A percentile compares a stretch with the other conserved stretches of the same genome.
Conservation (phyloP, 768 basidiomycete species). For the Roridomyces roridus region DNA sequence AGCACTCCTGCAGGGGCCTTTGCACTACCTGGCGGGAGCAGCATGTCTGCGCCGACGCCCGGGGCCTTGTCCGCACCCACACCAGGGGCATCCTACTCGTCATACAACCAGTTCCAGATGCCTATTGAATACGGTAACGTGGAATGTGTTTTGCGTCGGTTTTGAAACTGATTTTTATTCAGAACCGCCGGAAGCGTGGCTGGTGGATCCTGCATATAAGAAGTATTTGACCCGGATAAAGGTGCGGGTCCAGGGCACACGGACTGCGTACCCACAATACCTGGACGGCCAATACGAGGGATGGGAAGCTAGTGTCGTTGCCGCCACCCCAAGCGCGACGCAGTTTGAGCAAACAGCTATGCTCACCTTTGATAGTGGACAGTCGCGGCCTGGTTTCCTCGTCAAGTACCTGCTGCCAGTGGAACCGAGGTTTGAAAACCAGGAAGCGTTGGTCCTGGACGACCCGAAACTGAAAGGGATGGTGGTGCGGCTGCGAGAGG, state of each 20-base stretch:
- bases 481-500: conserved; percentile 51
- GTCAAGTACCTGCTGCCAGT: conserved; percentile 49
- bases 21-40: conserved; percentile 28
- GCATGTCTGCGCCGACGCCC: conserved; percentile 43
- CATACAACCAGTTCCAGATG: conserved; percentile 22
- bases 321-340: conserved; percentile 35
- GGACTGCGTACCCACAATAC: conserved; percentile 34
- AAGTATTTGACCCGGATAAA: conserved; percentile 43
- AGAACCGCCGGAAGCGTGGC: conserved; percentile 48
- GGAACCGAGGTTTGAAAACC: conserved; percentile 42
- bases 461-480: conserved; percentile 48
- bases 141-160: background rate
- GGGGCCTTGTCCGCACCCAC: conserved; percentile 47
- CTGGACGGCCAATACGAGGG: conserved; percentile 44
- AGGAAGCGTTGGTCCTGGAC: conserved; percentile 57
- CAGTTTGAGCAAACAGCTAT: conserved; percentile 45
- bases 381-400: conserved; percentile 40
- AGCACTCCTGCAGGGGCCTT: conserved; percentile 25
- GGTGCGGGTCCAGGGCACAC: conserved; percentile 45
- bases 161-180: conserved; percentile 12
- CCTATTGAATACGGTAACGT: conserved; percentile 21
- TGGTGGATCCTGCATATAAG: conserved; percentile 40
- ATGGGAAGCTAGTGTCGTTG: conserved; percentile 35
- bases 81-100: conserved; percentile 35
- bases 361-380: conserved; percentile 37